phyloP scores from a whole-genome alignment of 345 rosid genomes.

The Hypericum androsaemum region DNA sequence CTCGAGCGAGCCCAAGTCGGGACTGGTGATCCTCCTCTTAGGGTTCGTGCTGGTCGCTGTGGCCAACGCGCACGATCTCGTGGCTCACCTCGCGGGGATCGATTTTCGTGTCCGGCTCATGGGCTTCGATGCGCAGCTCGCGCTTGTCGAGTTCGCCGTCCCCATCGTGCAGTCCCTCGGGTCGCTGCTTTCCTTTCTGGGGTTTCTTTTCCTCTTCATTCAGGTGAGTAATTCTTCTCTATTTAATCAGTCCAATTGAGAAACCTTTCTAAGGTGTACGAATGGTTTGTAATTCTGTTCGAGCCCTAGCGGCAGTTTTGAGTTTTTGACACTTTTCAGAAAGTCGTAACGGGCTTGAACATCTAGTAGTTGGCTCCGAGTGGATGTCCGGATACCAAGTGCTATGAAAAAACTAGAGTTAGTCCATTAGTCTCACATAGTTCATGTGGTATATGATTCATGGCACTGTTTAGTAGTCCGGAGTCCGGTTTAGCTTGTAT shows the following conservation, averaged over 20 bases:
- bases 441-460: too few species aligned
- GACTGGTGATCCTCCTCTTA: conserved; percentile 52
- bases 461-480: too few species aligned
- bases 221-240: conserved; percentile 29
- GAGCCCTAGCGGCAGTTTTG: too few species aligned
- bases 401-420: too few species aligned
- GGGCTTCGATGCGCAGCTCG: conserved; percentile 62
- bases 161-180: conserved; percentile 56
- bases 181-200: conserved; percentile 49
- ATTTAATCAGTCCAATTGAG: background rate
- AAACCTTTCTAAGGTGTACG: background rate
- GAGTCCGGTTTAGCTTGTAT: too few species aligned
- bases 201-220: conserved; percentile 45
- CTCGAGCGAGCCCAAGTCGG: conserved; percentile 58
- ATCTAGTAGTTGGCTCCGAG: too few species aligned
- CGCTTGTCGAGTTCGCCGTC: conserved; percentile 65
- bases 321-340: background rate
- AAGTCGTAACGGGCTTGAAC: too few species aligned
- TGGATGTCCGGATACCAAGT: too few species aligned
- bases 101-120: conserved; percentile 47
- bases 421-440: too few species aligned
- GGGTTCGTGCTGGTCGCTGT: conserved; percentile 36
- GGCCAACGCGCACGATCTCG: conserved; percentile 60
- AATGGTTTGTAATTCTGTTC: too few species aligned
- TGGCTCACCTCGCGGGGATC: conserved; percentile 72